Base-by-base conservation (phyloP, 495 filamentous ascomycete species). In the Penicillium salamii region DNA sequence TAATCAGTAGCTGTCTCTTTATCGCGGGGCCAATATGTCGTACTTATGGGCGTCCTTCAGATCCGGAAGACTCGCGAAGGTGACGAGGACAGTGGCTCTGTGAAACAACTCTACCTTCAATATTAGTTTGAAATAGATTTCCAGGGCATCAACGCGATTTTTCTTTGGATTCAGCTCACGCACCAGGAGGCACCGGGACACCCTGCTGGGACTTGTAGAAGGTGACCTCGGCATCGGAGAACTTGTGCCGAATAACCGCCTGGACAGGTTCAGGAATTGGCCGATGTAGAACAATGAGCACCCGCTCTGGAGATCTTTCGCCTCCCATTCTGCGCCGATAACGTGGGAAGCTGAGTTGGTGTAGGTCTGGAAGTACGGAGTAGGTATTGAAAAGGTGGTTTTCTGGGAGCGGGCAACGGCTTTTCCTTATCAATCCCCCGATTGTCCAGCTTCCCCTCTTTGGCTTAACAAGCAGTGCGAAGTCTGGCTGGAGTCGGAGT, bases 21-120 rank as follows among this genome's bases (percentile, higher is more conserved):
- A 8, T 4, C 23, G 8, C 23, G 19, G 11, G 21, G 38, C 19
- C 3, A 17, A 37, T 76, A 61, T 51, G 8, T 1, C 35, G 40
- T 38, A 37, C 40, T 63, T 46, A 14, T 48, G 36, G 15, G 55
- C 50, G 44, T 65, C 62, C 28, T 63, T 55, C 21, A 54, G 57
- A 20, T 57, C 57, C 5, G 81, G 82, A 18, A 91, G 63, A 42
- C 73, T 55, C 12, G 65, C 60, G 15, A 83, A 77, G 0, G 86
- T 88, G 33, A 81, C 65, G 9, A 90, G 71, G 18, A 90, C 71
- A 2, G 83, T 89, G n/a, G 77, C 80, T 37, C 81, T 70, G 37
- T 78, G 69, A 67, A 72, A 88, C 9, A 79, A 49, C 14, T 82
- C 79, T 61, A 39, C 18, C 9, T 6, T 0, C 14, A 20, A 18